Base-by-base conservation (phyloP, 2,329 filamentous ascomycete genomes). In the Xylaria sp. region DNA sequence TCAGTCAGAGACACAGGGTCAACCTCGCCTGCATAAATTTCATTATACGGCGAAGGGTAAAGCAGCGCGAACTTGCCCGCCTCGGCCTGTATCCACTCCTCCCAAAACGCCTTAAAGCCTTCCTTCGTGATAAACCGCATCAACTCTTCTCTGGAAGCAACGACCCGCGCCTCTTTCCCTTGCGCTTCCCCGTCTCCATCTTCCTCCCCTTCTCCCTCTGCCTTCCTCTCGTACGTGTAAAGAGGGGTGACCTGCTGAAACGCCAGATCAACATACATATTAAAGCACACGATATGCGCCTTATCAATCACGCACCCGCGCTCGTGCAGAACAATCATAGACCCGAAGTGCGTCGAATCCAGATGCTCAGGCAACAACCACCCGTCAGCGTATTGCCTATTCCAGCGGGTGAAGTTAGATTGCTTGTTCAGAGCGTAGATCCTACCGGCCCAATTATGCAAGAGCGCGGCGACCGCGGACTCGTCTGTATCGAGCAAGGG, bases 211-310 rank as follows among this genome's bases (percentile, higher is more conserved):
- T n/a, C n/a, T n/a, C n/a, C n/a, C n/a, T n/a, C n/a, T n/a, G n/a
- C n/a, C n/a, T 51, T 19, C 25, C 11, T 33, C 5, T 17, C 28
- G 17, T 21, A 3, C 1, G 3, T 38, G 6, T 11, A 7, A 6
- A 38, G 4, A 2, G 33, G 19, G 3, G 4, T 12, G 19, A 33
- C 49, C 3, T 38, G 19, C 4, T 11, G 3, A 5, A 51, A 38
- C 19, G 19, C 49, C 15, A 11, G 4, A 4, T 51, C 33, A 3
- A 52, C 28, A 31, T 65, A 68, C 19, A 45, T 19, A 38, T 33
- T 33, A 45, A 68, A 68, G n/a, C 33, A 54, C 4, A 37, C 4
- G 5, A 67, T 54, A 11, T 68, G 60, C 1, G 17, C 0, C 4
- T 12, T 31, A 7, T 58, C 31, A 31, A 68, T 61, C 4, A 15